These are phyloP conservation scores for Stentor coeruleus DNA, from an alignment of 73 alveolate genomes.

Conservation along the genomic window DNA sequence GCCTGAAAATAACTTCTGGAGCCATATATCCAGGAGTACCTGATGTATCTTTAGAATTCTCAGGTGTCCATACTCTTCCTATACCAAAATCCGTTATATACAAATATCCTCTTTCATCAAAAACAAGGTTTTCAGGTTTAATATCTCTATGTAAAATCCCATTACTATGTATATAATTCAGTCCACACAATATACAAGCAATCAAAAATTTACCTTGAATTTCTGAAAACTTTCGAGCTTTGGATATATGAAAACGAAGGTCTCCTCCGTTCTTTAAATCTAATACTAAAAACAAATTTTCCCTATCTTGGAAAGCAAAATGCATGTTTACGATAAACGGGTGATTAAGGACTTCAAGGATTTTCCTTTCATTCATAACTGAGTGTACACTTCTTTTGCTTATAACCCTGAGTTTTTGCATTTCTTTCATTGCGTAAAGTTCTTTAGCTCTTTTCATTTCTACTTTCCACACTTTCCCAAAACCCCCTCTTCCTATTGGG, in stretches of 20 bases:
- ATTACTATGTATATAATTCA: constrained; percentile 80
- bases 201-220: constrained; percentile 60
- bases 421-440: constrained; percentile 80
- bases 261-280: constrained; percentile 89
- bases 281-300: constrained; percentile 81
- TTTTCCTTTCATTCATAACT: constrained; percentile 74
- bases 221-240: constrained; percentile 75
- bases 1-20: constrained; percentile 4
- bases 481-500: constrained; percentile 54
- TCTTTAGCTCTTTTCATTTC: constrained; percentile 14
- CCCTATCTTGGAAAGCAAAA: constrained; percentile 85
- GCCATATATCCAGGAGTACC: constrained; percentile 14
- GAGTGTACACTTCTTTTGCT: constrained; percentile 77
- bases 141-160: constrained; percentile 88
- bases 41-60: constrained; percentile 75
- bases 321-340: constrained; percentile 87
- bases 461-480: constrained; percentile 43
- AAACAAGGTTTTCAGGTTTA: constrained; percentile 91
- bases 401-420: constrained; percentile 67
- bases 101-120: constrained; percentile 76
- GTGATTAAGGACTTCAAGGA: constrained; percentile 65
- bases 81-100: constrained; percentile 87
- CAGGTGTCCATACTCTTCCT: constrained; percentile 76
- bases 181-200: constrained; percentile 57
- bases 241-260: constrained; percentile 67